Conservation (phyloP, 768 basidiomycete genomes). For the Lepiota brunneoincarnata region DNA sequence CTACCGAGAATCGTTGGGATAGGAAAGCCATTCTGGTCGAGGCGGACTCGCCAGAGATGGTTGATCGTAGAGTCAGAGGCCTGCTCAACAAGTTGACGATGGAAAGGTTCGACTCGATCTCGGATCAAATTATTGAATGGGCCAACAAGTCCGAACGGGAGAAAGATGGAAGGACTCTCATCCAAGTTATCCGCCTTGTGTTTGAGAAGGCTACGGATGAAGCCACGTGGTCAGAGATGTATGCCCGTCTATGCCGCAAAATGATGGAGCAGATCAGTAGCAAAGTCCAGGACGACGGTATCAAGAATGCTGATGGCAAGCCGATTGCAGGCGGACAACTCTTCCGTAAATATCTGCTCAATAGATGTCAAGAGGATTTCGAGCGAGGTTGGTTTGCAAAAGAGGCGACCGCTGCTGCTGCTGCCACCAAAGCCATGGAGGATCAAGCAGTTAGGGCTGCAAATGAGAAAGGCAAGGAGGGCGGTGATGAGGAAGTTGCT, state of each 20-base stretch:
- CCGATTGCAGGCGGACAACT: conserved; percentile 91
- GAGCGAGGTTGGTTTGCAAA: conserved; percentile 93
- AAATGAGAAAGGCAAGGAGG: conserved; percentile 49
- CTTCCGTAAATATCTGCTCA: conserved; percentile 95
- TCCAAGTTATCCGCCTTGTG: conserved; percentile 93
- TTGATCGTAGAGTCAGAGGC: conserved; percentile 90
- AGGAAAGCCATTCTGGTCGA: conserved; percentile 49
- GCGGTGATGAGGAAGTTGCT: conserved; percentile 60
- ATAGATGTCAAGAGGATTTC: conserved; percentile 97
- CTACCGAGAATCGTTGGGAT: conserved; percentile 84
- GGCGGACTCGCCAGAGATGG: conserved; percentile 74
- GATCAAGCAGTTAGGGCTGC: conserved; percentile 77
- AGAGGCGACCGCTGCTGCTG: conserved; percentile 83
- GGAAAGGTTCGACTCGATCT: conserved; percentile 96
- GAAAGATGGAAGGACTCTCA: conserved; percentile 90
- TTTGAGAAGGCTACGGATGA: conserved; percentile 99
- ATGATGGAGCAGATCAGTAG: conserved; percentile 93
- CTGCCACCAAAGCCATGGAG: conserved; percentile 79
- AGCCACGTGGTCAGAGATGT: conserved; percentile 96
- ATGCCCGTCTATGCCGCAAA: conserved; percentile 91
- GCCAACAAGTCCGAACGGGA: conserved; percentile 92
- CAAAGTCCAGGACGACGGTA: conserved; percentile 85
- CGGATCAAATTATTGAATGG: conserved; percentile 92
- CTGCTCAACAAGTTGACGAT: conserved; percentile 95
- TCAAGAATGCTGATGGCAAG: conserved; percentile 77